Percentiles rank a stretch among this genome's conserved stretches.
These are phyloP conservation scores for Teunomyces gatunensis DNA, from an alignment of 805 yeast species.

Conservation along the genomic window DNA sequence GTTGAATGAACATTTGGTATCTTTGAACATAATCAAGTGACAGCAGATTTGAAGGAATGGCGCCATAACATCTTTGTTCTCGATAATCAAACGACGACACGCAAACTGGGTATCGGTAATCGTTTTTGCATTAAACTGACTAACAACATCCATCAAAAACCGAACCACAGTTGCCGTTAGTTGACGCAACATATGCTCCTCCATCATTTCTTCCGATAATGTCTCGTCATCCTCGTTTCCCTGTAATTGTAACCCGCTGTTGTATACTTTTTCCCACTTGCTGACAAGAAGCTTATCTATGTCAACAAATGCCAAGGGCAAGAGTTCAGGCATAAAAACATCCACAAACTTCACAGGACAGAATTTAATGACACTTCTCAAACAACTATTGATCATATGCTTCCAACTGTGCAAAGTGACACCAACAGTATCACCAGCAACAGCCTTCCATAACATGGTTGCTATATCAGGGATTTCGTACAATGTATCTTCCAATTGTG, in stretches of 20 bases:
- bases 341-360: constrained; percentile 75
- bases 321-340: constrained; percentile 68
- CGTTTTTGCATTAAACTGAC: constrained; percentile 61
- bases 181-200: constrained; percentile 90
- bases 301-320: constrained; percentile 73
- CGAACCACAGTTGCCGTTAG: constrained; percentile 89
- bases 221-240: constrained; percentile 73
- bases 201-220: constrained; percentile 96
- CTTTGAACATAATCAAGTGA: constrained; percentile 78
- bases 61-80: constrained; percentile 64
- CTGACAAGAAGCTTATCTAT: constrained; percentile 70
- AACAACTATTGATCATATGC: constrained; percentile 87
- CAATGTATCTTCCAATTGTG: constrained; percentile 84
- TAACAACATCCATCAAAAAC: constrained; percentile 80
- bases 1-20: constrained; percentile 89
- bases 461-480: constrained; percentile 86
- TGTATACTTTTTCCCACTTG: constrained; percentile 71
- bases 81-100: constrained; percentile 64
- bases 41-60: constrained; percentile 74
- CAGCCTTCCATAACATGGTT: constrained; percentile 71
- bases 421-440: constrained; percentile 82
- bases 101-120: constrained; percentile 60
- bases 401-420: constrained; percentile 96
- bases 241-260: constrained; percentile 54
- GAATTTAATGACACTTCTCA: constrained; percentile 80